phyloP scores from a whole-genome alignment of 1,284 basidiomycete species.

The Leccinum griseonigrum region DNA sequence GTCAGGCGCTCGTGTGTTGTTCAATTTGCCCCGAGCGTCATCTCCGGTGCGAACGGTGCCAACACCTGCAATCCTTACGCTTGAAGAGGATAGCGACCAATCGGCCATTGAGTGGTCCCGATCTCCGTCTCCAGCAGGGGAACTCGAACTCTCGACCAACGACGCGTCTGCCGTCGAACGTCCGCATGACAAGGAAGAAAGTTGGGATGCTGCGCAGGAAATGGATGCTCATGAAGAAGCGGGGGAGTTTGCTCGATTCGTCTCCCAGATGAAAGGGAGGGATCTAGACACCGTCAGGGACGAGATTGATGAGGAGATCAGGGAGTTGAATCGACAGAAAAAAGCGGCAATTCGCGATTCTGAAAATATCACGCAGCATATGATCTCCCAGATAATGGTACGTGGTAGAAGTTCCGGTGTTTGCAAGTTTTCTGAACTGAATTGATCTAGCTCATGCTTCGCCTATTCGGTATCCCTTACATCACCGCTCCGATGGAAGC shows the following conservation, averaged over 20 bases:
- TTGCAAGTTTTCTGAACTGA: background rate
- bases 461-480: slow-evolving; percentile 96
- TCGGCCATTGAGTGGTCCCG: slow-evolving; percentile 48
- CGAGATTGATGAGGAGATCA: slow-evolving; percentile 94
- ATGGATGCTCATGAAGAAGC: slow-evolving; percentile 84
- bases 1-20: slow-evolving; percentile 4
- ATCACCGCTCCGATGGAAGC: slow-evolving; percentile 99
- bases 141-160: background rate
- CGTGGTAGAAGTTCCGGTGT: slow-evolving; percentile 11
- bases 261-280: slow-evolving; percentile 86
- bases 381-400: slow-evolving; percentile 96
- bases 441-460: slow-evolving; percentile 67
- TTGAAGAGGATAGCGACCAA: slow-evolving; percentile 26
- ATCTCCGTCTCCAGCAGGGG: slow-evolving; percentile 29
- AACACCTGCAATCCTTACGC: slow-evolving; percentile 21
- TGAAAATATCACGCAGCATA: slow-evolving; percentile 93
- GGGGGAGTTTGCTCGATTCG: slow-evolving; percentile 87
- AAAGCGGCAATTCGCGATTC: slow-evolving; percentile 91
- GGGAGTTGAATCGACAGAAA: slow-evolving; percentile 75
- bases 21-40: slow-evolving; percentile 7
- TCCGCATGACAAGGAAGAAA: slow-evolving; percentile 29
- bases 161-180: slow-evolving; percentile 3
- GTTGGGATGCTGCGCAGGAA: slow-evolving; percentile 74
- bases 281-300: slow-evolving; percentile 77
- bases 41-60: slow-evolving; percentile 12